Evolutionary conservation across 2,329 filamentous ascomycete genomes (phyloP).

Genomic region (Dactylellina parvicollis): DNA sequence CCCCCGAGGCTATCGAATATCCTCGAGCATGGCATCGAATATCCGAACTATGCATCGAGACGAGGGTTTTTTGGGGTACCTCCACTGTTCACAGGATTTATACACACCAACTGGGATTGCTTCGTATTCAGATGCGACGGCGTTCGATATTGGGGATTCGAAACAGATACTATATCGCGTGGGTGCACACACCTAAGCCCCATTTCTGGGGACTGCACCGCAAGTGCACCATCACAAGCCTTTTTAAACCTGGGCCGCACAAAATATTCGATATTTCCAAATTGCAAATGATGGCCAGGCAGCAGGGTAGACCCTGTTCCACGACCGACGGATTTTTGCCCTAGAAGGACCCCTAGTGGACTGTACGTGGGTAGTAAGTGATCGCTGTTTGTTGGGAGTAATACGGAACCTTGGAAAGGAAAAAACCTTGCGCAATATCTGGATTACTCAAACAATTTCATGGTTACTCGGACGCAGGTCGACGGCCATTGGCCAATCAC

Average conservation of each 20-base stretch:
- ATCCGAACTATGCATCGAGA: no score
- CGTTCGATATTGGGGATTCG: no score
- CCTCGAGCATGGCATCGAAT: no score
- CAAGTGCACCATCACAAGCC: no score
- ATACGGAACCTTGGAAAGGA: constrained; percentile 4
- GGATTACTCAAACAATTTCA: constrained; percentile 27
- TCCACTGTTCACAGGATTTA: not conserved
- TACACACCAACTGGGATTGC: not conserved
- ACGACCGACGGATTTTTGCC: not conserved
- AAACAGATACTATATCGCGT: no score
- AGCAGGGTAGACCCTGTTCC: not conserved
- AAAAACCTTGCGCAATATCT: not conserved
- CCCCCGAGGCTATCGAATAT: no score
- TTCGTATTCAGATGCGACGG: not conserved
- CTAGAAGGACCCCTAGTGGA: no score
- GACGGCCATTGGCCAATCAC: constrained; percentile 12
- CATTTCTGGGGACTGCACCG: no score
- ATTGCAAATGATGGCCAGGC: constrained; percentile 34
- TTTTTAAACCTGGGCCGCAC: constrained; percentile 5
- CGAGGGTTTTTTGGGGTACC: no score
- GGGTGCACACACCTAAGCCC: no score
- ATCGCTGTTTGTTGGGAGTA: no score
- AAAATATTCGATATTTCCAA: not conserved
- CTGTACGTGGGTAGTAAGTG: no score
- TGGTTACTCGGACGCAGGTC: constrained; percentile 1